These are phyloP conservation scores for Monosporascus sp. DNA, from an alignment of 2,329 filamentous ascomycete species.

Conservation along the genomic window DNA sequence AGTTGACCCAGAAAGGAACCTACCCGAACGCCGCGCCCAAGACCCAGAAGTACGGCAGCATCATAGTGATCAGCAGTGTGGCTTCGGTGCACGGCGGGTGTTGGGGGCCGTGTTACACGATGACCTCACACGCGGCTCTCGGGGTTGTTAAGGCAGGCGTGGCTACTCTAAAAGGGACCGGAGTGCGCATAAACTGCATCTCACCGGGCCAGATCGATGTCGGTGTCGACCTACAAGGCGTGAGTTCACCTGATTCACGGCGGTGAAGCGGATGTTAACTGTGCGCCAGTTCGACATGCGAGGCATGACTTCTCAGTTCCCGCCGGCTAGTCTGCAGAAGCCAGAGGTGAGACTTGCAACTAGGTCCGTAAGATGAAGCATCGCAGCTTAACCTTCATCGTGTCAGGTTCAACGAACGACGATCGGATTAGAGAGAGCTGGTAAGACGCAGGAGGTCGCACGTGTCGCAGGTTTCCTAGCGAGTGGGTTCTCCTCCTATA, in stretches of 20 bases:
- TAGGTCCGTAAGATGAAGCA: background rate
- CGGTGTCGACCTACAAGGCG: constrained; percentile 37
- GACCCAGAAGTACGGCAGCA: constrained; percentile 54
- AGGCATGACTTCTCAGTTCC: constrained; percentile 48
- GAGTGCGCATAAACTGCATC: constrained; percentile 54
- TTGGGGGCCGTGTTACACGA: constrained; percentile 57
- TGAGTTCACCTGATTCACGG: constrained; percentile 17
- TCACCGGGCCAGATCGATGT: constrained; percentile 36
- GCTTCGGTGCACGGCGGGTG: constrained; percentile 53
- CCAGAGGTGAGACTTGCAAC: constrained; percentile 30
- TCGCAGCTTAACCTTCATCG: background rate
- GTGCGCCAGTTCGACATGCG: constrained; percentile 39
- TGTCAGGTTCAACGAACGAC: constrained; percentile 38
- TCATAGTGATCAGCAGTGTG: constrained; percentile 55
- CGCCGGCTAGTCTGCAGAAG: constrained; percentile 47
- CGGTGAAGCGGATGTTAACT: background rate
- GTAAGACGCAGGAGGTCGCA: constrained; percentile 52
- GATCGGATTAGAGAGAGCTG: constrained; percentile 55
- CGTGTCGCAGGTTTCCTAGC: constrained; percentile 58
- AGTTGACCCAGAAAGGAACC: constrained; percentile 46
- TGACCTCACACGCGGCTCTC: constrained; percentile 54
- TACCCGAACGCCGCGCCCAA: constrained; percentile 60
- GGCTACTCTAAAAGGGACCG: constrained; percentile 51
- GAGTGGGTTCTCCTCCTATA: constrained; percentile 57
- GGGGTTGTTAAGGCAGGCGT: constrained; percentile 57